Percentiles rank a stretch among this genome's conserved stretches.
Conservation (phyloP, 148 eudicot species). For the Vaccinium macrocarpon region DNA sequence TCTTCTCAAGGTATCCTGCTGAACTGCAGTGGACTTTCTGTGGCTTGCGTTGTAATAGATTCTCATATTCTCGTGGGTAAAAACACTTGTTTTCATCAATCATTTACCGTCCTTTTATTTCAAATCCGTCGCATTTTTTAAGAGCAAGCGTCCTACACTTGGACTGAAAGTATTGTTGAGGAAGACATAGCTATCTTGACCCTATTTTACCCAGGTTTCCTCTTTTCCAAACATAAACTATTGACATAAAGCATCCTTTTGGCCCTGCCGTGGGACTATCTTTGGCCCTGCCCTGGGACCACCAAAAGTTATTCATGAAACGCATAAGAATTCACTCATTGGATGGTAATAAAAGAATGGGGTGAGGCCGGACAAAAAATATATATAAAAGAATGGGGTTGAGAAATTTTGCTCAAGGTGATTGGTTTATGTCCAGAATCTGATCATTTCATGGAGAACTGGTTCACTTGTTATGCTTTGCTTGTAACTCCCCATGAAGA, state of each 20-base stretch:
- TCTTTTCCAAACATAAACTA: not conserved
- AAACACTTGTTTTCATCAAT: not conserved
- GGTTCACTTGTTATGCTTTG: not conserved
- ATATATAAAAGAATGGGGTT: not conserved
- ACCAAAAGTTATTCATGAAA: not conserved
- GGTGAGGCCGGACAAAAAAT: not conserved
- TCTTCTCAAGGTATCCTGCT: conserved; percentile 70
- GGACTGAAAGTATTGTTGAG: not conserved
- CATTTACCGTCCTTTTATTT: not conserved
- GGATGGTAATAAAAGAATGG: not conserved
- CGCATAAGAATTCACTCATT: not conserved
- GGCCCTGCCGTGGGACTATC: not conserved
- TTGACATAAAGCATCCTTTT: not conserved
- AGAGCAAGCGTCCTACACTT: not conserved
- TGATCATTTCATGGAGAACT: not conserved
- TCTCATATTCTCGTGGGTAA: not conserved
- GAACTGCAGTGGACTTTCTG: not conserved
- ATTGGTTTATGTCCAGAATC: not conserved
- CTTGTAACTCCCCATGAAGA: not conserved
- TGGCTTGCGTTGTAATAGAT: not conserved
- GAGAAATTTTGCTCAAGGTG: not conserved
- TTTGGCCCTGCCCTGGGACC: not conserved
- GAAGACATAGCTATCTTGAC: not conserved
- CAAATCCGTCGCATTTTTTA: not conserved
- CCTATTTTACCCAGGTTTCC: not conserved